Percentiles rank a stretch among this genome's conserved stretches.
phyloP scores from a whole-genome alignment of 495 filamentous ascomycete species.

The Pyrenopolyporus hunteri region DNA sequence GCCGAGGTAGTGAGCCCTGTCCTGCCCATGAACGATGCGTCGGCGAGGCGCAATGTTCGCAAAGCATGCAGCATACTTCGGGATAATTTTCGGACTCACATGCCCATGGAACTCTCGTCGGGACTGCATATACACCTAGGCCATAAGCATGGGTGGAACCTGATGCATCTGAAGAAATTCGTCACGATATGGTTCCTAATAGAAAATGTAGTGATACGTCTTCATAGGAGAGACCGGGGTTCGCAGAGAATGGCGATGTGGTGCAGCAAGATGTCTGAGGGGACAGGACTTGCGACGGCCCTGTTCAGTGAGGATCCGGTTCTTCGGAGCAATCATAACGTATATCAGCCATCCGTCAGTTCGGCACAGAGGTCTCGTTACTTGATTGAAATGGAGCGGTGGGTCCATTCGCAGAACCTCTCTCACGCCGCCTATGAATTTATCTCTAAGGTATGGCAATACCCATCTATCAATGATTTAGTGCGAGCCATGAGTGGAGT shows the following conservation, averaged over 20 bases:
- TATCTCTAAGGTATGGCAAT: conserved; percentile 19
- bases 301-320: neutral
- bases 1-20: conserved; percentile 35
- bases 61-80: conserved; percentile 23
- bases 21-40: neutral
- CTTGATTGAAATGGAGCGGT: neutral
- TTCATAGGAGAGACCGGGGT: conserved; percentile 31
- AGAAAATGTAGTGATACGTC: conserved; percentile 10
- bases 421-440: neutral
- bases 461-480: conserved; percentile 1
- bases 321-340: neutral
- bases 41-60: neutral
- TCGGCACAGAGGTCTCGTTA: neutral
- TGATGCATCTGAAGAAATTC: conserved; percentile 31
- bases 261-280: neutral
- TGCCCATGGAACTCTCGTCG: conserved; percentile 29
- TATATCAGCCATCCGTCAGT: neutral
- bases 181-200: conserved; percentile 26
- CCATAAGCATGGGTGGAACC: conserved; percentile 31
- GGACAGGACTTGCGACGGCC: neutral
- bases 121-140: conserved; percentile 36
- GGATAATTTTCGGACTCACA: conserved; percentile 26
- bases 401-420: neutral
- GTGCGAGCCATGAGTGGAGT: neutral
- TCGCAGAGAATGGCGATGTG: neutral